Conservation (phyloP, 768 basidiomycete genomes). For the Termitomyces sp. region DNA sequence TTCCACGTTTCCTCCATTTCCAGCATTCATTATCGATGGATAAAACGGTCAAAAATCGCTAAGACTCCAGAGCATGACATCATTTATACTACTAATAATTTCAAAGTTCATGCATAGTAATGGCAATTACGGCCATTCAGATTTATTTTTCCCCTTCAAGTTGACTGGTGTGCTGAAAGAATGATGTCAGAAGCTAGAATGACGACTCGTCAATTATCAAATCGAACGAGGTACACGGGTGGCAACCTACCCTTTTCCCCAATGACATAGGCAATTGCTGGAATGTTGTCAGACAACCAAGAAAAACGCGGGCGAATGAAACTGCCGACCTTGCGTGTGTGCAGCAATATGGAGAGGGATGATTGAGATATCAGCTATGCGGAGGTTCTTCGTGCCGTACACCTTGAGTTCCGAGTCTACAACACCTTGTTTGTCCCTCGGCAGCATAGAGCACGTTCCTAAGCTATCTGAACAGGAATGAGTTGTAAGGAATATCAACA, state of each 20-base stretch:
- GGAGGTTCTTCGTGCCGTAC: slow-evolving; percentile 55
- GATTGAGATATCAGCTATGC: slow-evolving; percentile 53
- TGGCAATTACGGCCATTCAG: background rate
- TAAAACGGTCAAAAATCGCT: too few relatives aligned
- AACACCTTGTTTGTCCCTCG: slow-evolving; percentile 46
- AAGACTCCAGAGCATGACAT: too few relatives aligned
- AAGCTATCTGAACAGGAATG: slow-evolving; percentile 34
- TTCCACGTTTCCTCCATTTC: too few relatives aligned
- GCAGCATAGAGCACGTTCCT: slow-evolving; percentile 53
- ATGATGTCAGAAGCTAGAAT: slow-evolving; percentile 5
- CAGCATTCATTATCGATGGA: too few relatives aligned
- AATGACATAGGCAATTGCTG: slow-evolving; percentile 43
- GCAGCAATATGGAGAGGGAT: slow-evolving; percentile 48
- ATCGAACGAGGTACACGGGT: background rate
- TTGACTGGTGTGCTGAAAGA: background rate
- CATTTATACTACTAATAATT: background rate
- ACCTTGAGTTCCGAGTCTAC: slow-evolving; percentile 50
- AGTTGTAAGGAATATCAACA: background rate
- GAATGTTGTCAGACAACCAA: background rate
- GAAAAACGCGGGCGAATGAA: background rate
- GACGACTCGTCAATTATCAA: background rate
- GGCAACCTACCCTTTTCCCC: slow-evolving; percentile 40
- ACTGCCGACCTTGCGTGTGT: slow-evolving; percentile 39
- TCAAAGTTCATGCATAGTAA: background rate
- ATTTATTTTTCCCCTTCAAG: background rate